Base-by-base conservation (phyloP, 1,284 basidiomycete genomes). In the Malassezia brasiliensis region DNA sequence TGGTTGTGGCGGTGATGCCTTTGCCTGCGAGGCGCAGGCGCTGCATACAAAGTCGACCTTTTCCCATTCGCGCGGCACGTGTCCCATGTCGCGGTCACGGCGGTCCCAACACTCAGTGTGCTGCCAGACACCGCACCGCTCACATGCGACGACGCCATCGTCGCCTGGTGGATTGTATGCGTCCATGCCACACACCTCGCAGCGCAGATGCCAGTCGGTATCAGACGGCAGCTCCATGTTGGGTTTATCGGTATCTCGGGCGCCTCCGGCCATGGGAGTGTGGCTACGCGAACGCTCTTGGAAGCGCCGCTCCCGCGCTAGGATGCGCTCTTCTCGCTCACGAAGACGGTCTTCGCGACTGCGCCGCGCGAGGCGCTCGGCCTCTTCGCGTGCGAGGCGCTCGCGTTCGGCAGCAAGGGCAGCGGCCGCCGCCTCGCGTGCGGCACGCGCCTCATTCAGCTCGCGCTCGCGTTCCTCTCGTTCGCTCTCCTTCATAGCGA, bases 171-270 rank as follows among this genome's bases (percentile, higher is more conserved):
- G 64, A 69, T 88, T 89, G 52, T 82, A 76, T 9, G 86, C 86
- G 32, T 78, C 79, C 51, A 80, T 79, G 48, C 79, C 79, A 70
- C 88, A 90, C 19, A 90, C 79, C 67, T 90, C 88, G 72, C 88
- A 90, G 66, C 85, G 83, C 41, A 90, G 77, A 53, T 85, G 82
- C 88, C 88, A 90, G 57, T 85, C 84, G 64, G 78, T 50, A 74
- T 53, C 15, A 62, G 55, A 12, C 49, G 50, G 30, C 38, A 45
- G 20, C 40, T 34, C 31, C 15, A 14, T 8, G 36, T 17, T 30
- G 35, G 6, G 11, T 34, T 10, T 34, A 5, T 15, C 7, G 36
- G 36, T 37, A 37, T 37, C 36, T 17, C n/a, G 10, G 10, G 30
- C 28, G 15, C 17, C 25, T 2, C 10, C 8, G n/a, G 14, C 11